Evolutionary conservation across 2,329 filamentous ascomycete species (phyloP).

Genomic region (Harringtonia lauricola): DNA sequence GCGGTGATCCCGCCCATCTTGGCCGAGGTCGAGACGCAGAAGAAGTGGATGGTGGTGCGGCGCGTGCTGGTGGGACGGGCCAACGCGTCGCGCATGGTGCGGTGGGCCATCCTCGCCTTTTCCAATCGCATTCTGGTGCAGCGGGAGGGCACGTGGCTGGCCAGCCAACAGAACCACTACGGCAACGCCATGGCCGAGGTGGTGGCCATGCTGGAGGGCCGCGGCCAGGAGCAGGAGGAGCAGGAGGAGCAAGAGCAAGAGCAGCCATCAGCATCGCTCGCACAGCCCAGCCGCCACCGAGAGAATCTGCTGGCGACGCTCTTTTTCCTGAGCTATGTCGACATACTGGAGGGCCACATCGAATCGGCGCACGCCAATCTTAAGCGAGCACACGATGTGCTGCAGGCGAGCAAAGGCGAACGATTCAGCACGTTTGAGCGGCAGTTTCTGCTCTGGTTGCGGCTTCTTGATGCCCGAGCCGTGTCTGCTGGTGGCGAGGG

Average conservation of each 20-base stretch:
- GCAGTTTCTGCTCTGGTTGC: slow-evolving; percentile 41
- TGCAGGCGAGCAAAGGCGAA: slow-evolving; percentile 28
- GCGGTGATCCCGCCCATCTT: slow-evolving; percentile 41
- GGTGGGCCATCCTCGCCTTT: slow-evolving; percentile 38
- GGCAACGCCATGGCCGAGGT: slow-evolving; percentile 24
- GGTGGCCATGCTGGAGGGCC: slow-evolving; percentile 1
- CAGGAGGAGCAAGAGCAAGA: too few species aligned
- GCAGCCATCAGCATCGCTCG: too few species aligned
- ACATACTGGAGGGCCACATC: slow-evolving; percentile 31
- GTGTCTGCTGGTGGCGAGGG: slow-evolving; percentile 46
- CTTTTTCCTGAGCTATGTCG: slow-evolving; percentile 44
- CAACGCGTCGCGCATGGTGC: slow-evolving; percentile 32
- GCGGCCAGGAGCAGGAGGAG: too few species aligned
- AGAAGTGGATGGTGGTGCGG: slow-evolving; percentile 38
- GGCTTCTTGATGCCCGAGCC: slow-evolving; percentile 41
- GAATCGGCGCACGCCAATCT: slow-evolving; percentile 36
- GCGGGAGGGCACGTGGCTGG: slow-evolving; percentile 20
- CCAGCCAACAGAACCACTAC: slow-evolving; percentile 25
- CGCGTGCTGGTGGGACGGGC: slow-evolving; percentile 37
- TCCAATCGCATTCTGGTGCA: slow-evolving; percentile 31
- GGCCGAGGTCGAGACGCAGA: slow-evolving; percentile 39
- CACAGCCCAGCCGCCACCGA: slow-evolving; percentile 19
- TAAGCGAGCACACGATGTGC: slow-evolving; percentile 35
- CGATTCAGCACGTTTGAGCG: slow-evolving; percentile 29
- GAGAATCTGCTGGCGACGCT: slow-evolving; percentile 36